Evolutionary conservation across 2,329 filamentous ascomycete species (phyloP).

Genomic region (Stachybotrys chartarum): DNA sequence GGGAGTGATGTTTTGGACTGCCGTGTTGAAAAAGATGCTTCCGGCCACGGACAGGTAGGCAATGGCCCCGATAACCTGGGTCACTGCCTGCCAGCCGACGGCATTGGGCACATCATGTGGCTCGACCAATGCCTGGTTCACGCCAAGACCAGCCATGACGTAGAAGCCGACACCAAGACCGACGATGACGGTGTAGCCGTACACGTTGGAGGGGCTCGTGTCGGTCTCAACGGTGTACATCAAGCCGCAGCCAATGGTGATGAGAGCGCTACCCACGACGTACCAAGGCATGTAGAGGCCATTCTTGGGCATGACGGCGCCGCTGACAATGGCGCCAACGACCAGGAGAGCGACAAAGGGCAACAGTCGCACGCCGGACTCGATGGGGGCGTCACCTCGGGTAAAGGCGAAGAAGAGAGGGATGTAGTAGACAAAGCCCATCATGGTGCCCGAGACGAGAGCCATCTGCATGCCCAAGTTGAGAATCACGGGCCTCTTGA

Average conservation of each 20-base stretch:
- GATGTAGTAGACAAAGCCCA: constrained; percentile 36
- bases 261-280: constrained; percentile 22
- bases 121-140: constrained; percentile 23
- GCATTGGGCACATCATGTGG: constrained; percentile 18
- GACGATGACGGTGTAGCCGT: constrained; percentile 29
- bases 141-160: constrained; percentile 24
- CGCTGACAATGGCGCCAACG: constrained; percentile 25
- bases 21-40: constrained; percentile 4
- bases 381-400: constrained; percentile 28
- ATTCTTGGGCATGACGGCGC: constrained; percentile 22
- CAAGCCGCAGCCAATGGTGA: constrained; percentile 23
- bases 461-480: constrained; percentile 12
- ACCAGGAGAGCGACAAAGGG: constrained; percentile 31
- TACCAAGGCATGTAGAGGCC: constrained; percentile 33
- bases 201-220: constrained; percentile 14
- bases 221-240: constrained; percentile 13
- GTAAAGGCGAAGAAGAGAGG: constrained; percentile 44
- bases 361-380: constrained; percentile 31
- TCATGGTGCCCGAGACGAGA: constrained; percentile 8
- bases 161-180: constrained; percentile 30
- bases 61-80: constrained; percentile 1
- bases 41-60: constrained; percentile 2
- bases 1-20: background rate
- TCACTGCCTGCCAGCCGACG: constrained; percentile 25
- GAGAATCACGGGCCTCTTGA: constrained; percentile 7